phyloP scores from a whole-genome alignment of 2,329 filamentous ascomycete genomes.

The Capronia epimyces region DNA sequence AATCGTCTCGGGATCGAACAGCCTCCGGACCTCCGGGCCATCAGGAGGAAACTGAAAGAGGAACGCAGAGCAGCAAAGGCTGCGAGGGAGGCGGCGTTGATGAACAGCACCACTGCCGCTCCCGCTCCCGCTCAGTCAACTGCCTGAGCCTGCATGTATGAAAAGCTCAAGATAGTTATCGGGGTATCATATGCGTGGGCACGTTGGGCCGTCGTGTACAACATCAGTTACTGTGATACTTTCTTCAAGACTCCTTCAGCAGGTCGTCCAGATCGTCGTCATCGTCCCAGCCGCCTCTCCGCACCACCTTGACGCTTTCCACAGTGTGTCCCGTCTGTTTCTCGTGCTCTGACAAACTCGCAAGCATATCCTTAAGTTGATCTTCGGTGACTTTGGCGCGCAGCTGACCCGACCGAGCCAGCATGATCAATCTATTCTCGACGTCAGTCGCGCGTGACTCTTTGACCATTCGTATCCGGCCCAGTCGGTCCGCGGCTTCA shows the following conservation, averaged over 20 bases:
- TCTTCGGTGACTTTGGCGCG: constrained; percentile 82
- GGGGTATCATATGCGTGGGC: constrained; percentile 22
- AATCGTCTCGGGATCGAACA: constrained; percentile 73
- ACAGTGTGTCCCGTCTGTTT: constrained; percentile 55
- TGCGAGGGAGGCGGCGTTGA: constrained; percentile 30
- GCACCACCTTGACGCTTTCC: constrained; percentile 78
- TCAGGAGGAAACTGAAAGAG: constrained; percentile 64
- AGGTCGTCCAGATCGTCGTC: constrained; percentile 57
- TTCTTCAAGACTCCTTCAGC: constrained; percentile 23
- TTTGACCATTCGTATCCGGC: constrained; percentile 92
- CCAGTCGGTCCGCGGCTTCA: constrained; percentile 85
- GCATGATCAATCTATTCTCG: constrained; percentile 86
- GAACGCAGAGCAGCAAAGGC: constrained; percentile 62
- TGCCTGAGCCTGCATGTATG: neutral
- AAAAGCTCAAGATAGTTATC: neutral
- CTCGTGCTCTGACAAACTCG: constrained; percentile 40
- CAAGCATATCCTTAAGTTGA: constrained; percentile 86
- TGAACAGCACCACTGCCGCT: constrained; percentile 9
- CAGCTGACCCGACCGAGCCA: constrained; percentile 82
- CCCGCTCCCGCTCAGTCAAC: neutral
- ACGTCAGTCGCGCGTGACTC: constrained; percentile 82
- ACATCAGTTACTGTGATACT: neutral
- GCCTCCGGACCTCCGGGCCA: constrained; percentile 77
- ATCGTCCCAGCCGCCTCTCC: constrained; percentile 80
- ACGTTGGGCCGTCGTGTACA: neutral